Evolutionary conservation across 306 rosid genomes (phyloP), one percentile per base, ranked within the genome.

Genomic region (Coriaria nepalensis): DNA sequence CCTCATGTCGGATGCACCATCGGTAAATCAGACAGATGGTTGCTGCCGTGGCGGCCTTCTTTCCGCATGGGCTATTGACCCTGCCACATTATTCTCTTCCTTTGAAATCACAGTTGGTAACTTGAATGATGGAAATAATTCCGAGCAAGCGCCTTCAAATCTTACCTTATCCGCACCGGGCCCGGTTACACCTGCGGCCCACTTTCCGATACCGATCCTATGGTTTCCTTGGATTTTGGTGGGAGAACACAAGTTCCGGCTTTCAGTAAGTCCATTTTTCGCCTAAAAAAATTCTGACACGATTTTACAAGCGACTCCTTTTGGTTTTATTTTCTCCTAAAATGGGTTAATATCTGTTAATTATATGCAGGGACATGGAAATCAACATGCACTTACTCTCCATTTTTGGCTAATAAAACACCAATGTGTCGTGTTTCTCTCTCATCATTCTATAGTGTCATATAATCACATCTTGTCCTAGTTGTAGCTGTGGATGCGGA

Each of bases 141-240:
- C 49, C 10, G 76, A 65, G 45, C 37, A 49, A 52, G 48, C 72
- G 6, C 96, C 94, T 32, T 52, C 46, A 6, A 73, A 75, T 57
- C 68, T 87, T 48, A 77, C 77, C 49, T 59, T 87, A 44, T 59
- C 57, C 72, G 87, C 80, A 43, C 87, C 96, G 6, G 84, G 92
- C 67, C 87, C 59, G 92, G 96, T 48, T 82, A 87, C 69, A 75
- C 82, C 65, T 82, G 93, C 61, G 56, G 82, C 55, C 79, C 78
- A 4, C 57, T 80, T 61, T 9, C 59, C 47, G 76, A 73, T 9
- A 68, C 69, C 32, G 55, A 68, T 46, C 92, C 87, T 47, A 68
- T 92, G 0, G 64, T 82, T 39, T 53, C 81, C 64, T 59, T 44
- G 35, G 73, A 60, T 52, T 54, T 60, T 45, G 87, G 78, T 37